Evolutionary conservation across 2,329 filamentous ascomycete species (phyloP).

Genomic region (Ophiostoma ulmi): DNA sequence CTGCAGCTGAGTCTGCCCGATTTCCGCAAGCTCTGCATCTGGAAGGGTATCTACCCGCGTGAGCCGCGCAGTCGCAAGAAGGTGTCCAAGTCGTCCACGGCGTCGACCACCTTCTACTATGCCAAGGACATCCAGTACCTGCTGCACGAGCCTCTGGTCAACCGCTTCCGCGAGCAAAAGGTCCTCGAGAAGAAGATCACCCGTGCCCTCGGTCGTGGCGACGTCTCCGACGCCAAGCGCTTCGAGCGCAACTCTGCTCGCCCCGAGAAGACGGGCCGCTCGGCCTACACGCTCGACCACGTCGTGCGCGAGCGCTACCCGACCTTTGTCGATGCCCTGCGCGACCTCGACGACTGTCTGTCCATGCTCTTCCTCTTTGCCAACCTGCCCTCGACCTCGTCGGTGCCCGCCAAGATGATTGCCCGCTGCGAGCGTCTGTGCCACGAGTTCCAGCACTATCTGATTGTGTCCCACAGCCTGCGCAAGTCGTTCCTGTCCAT

Average conservation of each 20-base stretch:
- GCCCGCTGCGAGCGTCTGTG: constrained; percentile 88
- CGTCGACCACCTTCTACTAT: constrained; percentile 86
- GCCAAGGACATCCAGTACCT: constrained; percentile 97
- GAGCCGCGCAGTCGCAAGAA: constrained; percentile 97
- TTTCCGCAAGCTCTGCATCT: constrained; percentile 97
- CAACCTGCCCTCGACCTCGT: constrained; percentile 83
- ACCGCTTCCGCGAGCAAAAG: constrained; percentile 97
- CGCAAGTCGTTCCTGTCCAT: constrained; percentile 97
- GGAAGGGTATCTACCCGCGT: constrained; percentile 98
- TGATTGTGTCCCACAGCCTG: constrained; percentile 85
- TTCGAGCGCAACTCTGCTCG: constrained; percentile 81
- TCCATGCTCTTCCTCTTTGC: constrained; percentile 98
- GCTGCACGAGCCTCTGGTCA: constrained; percentile 87
- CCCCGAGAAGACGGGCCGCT: constrained; percentile 84
- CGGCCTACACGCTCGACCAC: constrained; percentile 87
- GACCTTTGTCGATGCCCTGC: constrained; percentile 87
- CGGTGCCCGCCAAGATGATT: constrained; percentile 92
- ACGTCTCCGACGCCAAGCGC: constrained; percentile 80
- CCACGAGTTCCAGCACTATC: constrained; percentile 95
- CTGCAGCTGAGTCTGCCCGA: constrained; percentile 95
- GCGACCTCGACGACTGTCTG: constrained; percentile 92
- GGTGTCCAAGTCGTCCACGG: constrained; percentile 83
- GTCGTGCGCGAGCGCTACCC: constrained; percentile 98
- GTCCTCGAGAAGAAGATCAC: constrained; percentile 96
- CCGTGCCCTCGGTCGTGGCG: constrained; percentile 82